phyloP scores from a whole-genome alignment of 1,139 yeast genomes.

The Hyphopichia fennica region DNA sequence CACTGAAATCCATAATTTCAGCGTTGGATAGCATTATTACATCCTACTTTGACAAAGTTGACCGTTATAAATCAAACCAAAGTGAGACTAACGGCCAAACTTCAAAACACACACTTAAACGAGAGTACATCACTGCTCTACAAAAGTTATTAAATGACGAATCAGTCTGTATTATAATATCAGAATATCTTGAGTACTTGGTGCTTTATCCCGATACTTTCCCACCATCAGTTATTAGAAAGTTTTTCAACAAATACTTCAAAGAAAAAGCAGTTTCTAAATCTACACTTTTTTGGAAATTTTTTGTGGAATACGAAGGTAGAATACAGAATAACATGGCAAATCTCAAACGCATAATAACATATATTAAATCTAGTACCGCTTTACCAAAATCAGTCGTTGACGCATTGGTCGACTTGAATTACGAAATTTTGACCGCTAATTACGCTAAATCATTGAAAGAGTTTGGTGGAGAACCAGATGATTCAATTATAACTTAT shows the following conservation, averaged over 20 bases:
- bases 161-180: conserved; percentile 26
- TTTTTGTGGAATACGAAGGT: conserved; percentile 54
- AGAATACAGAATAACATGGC: conserved; percentile 37
- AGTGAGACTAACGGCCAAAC: background rate
- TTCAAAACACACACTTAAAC: background rate
- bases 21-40: conserved; percentile 18
- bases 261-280: conserved; percentile 33
- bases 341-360: conserved; percentile 44
- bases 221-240: conserved; percentile 19
- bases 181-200: conserved; percentile 17
- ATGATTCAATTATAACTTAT: conserved; percentile 20
- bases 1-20: conserved; percentile 5
- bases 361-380: conserved; percentile 41
- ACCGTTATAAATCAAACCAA: conserved; percentile 6
- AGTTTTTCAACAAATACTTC: conserved; percentile 42
- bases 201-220: conserved; percentile 1
- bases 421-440: conserved; percentile 22
- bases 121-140: conserved; percentile 4
- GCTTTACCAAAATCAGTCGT: conserved; percentile 48
- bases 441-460: conserved; percentile 19
- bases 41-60: conserved; percentile 17
- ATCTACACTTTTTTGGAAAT: conserved; percentile 56
- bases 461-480: conserved; percentile 14
- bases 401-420: conserved; percentile 33
- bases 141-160: conserved; percentile 28